These are phyloP conservation scores for Penicillium sp. DNA, from an alignment of 2,329 filamentous ascomycete genomes.

Conservation along the genomic window DNA sequence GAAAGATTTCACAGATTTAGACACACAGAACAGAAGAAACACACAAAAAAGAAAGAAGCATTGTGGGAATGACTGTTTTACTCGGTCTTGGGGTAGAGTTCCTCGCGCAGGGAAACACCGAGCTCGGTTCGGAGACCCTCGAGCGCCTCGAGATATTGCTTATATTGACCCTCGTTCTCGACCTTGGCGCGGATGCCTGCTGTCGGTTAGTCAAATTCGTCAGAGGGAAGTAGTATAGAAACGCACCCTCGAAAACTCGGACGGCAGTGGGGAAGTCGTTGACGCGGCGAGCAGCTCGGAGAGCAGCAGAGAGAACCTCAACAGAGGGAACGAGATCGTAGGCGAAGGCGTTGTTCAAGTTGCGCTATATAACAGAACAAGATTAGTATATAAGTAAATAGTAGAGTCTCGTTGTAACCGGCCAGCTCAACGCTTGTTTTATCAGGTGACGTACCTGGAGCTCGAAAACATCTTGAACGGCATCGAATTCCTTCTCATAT, in stretches of 20 bases:
- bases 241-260: constrained; percentile 93
- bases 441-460: constrained; percentile 70
- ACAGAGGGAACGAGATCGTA: constrained; percentile 98
- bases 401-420: neutral
- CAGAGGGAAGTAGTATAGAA: neutral
- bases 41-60: constrained; percentile 24
- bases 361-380: constrained; percentile 56
- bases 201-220: neutral
- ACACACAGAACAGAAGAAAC: constrained; percentile 1
- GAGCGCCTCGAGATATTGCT: constrained; percentile 90
- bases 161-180: constrained; percentile 96
- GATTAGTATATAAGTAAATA: neutral
- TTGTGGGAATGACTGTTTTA: constrained; percentile 20
- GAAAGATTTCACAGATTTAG: constrained; percentile 11
- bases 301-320: constrained; percentile 82
- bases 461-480: constrained; percentile 98
- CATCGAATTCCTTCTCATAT: constrained; percentile 99
- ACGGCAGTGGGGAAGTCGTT: constrained; percentile 99
- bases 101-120: constrained; percentile 85
- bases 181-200: constrained; percentile 98
- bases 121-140: constrained; percentile 91
- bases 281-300: constrained; percentile 90
- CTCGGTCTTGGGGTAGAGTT: constrained; percentile 68
- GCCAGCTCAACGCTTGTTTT: constrained; percentile 10
- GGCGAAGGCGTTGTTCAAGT: constrained; percentile 99